Conservation (phyloP, 1,284 basidiomycete genomes). For the Moesziomyces sp. region DNA sequence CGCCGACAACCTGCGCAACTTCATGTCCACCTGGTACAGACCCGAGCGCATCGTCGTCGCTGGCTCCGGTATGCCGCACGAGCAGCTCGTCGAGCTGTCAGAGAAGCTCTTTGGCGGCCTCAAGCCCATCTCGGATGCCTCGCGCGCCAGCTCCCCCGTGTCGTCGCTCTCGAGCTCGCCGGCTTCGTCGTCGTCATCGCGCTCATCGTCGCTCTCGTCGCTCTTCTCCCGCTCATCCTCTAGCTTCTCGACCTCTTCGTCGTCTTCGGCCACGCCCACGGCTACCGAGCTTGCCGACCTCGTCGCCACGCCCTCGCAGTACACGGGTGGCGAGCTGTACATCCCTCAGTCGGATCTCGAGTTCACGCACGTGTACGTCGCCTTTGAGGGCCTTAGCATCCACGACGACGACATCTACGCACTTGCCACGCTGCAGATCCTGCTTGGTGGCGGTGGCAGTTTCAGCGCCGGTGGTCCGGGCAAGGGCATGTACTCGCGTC, state of each 20-base stretch:
- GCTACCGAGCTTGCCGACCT: slow-evolving; percentile 56
- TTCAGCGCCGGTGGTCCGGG: slow-evolving; percentile 97
- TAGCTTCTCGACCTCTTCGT: slow-evolving; percentile 54
- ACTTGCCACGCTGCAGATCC: slow-evolving; percentile 91
- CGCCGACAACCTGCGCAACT: slow-evolving; percentile 75
- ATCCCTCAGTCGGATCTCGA: slow-evolving; percentile 76
- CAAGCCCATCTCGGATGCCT: slow-evolving; percentile 17
- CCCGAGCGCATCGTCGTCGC: slow-evolving; percentile 95
- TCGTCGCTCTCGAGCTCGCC: slow-evolving; percentile 32
- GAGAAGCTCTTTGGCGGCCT: slow-evolving; percentile 83
- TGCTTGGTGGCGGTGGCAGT: slow-evolving; percentile 92
- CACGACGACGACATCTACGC: slow-evolving; percentile 94
- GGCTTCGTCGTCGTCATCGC: slow-evolving; percentile 37
- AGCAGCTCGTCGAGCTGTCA: slow-evolving; percentile 84
- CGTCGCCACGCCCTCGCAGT: slow-evolving; percentile 72
- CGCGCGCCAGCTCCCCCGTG: slow-evolving; percentile 12
- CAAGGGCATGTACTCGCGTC: slow-evolving; percentile 97
- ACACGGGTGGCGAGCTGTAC: slow-evolving; percentile 84
- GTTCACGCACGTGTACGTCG: slow-evolving; percentile 92
- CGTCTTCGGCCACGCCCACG: slow-evolving; percentile 44
- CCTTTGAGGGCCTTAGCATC: slow-evolving; percentile 90
- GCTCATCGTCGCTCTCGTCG: slow-evolving; percentile 68
- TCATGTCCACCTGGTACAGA: slow-evolving; percentile 84
- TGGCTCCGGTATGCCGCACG: slow-evolving; percentile 89
- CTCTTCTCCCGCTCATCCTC: slow-evolving; percentile 72